Conservation (phyloP, 441 rosid genomes). For the Jatropha podagrica region DNA sequence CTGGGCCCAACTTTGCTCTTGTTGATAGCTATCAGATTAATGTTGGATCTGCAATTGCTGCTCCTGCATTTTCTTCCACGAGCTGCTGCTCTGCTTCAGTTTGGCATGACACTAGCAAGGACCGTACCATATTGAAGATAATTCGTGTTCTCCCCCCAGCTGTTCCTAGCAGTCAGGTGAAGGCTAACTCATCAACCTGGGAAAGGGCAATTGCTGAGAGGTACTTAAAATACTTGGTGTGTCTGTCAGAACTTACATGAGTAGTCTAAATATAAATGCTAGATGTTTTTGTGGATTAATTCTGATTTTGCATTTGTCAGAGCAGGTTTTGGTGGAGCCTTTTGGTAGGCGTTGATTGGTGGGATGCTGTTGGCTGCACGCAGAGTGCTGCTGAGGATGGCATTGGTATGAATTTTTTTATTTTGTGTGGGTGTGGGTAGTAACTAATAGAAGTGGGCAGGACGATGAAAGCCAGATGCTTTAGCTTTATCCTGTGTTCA, state of each 20-base stretch:
- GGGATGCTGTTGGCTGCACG: conserved; percentile 99
- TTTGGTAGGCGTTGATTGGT: conserved; percentile 99
- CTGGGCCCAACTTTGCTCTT: conserved; percentile 90
- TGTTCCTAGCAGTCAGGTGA: conserved; percentile 72
- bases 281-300: neutral
- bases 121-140: conserved; percentile 85
- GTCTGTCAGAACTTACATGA: neutral
- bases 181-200: conserved; percentile 80
- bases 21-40: conserved; percentile 94
- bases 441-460: neutral
- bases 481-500: neutral
- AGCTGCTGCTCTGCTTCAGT: conserved; percentile 99
- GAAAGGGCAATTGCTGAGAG: conserved; percentile 99
- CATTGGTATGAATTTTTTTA: conserved; percentile 57
- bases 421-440: neutral
- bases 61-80: conserved; percentile 99
- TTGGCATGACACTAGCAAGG: conserved; percentile 89
- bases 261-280: neutral
- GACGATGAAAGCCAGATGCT: neutral
- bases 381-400: conserved; percentile 99
- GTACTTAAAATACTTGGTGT: conserved; percentile 32
- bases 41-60: conserved; percentile 97
- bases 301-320: conserved; percentile 20
- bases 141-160: conserved; percentile 98
- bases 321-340: conserved; percentile 99